Conservation (phyloP, 2,329 filamentous ascomycete species). For the Xylaria multiplex region DNA sequence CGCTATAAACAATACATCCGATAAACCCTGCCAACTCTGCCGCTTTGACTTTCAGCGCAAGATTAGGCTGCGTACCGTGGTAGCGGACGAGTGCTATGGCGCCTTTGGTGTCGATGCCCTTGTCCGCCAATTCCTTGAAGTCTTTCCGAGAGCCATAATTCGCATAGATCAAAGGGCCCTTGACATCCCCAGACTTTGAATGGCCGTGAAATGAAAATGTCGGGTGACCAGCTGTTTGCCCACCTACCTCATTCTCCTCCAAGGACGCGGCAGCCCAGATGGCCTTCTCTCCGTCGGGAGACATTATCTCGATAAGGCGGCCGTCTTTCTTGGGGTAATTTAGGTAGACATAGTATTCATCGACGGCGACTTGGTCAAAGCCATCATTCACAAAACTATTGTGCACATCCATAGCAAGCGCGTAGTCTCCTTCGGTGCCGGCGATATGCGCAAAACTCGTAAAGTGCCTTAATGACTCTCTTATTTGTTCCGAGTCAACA, state of each 20-base stretch:
- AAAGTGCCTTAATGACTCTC: constrained; percentile 78
- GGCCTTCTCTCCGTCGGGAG: constrained; percentile 68
- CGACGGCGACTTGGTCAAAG: constrained; percentile 79
- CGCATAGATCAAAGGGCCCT: constrained; percentile 86
- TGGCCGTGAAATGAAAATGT: constrained; percentile 88
- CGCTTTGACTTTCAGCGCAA: constrained; percentile 85
- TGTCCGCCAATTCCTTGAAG: constrained; percentile 76
- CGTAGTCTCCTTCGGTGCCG: constrained; percentile 92
- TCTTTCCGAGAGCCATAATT: constrained; percentile 91
- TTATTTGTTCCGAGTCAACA: constrained; percentile 75
- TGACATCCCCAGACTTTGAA: constrained; percentile 86
- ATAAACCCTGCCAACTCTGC: constrained; percentile 87
- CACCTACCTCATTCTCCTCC: constrained; percentile 80
- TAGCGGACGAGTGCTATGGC: constrained; percentile 87
- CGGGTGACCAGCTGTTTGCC: constrained; percentile 71
- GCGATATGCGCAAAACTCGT: constrained; percentile 89
- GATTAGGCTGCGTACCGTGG: constrained; percentile 77
- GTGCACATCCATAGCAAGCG: constrained; percentile 84
- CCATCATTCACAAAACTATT: constrained; percentile 76
- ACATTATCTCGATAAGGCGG: constrained; percentile 82
- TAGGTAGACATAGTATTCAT: constrained; percentile 88
- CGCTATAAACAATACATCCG: constrained; percentile 92
- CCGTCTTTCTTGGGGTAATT: constrained; percentile 87
- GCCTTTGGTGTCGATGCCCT: constrained; percentile 77
- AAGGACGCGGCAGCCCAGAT: constrained; percentile 78